A percentile compares a stretch with the other conserved stretches of the same genome.
These are phyloP conservation scores for Colletotrichum paranaense DNA, from an alignment of 2,329 filamentous ascomycete genomes.

Conservation along the genomic window DNA sequence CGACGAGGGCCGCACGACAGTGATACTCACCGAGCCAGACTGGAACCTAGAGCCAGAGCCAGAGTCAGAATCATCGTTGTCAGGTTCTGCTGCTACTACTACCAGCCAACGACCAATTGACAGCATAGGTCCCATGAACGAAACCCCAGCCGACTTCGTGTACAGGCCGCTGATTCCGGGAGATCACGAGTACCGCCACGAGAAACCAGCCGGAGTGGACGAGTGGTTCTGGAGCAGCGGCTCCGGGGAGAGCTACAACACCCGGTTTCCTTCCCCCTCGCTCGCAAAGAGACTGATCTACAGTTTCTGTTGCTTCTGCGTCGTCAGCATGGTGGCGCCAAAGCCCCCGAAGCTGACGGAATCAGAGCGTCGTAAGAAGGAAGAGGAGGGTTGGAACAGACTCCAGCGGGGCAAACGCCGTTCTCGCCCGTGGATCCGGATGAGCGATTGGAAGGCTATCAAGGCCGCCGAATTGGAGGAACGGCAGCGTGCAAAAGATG, in stretches of 20 bases:
- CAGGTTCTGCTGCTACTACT: not conserved
- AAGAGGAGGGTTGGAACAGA: not conserved
- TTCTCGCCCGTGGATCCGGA: not conserved
- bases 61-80: not conserved
- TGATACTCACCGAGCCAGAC: not conserved
- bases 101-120: not conserved
- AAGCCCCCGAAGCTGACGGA: not conserved
- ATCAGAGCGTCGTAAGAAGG: not conserved
- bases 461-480: too few species aligned
- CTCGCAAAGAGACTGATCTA: not conserved
- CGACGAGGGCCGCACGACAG: not conserved
- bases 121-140: not conserved
- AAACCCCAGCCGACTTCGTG: slow-evolving; percentile 3
- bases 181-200: too few species aligned
- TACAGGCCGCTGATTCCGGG: not conserved
- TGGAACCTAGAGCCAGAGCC: not conserved
- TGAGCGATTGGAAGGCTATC: too few species aligned
- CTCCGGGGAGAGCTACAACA: not conserved
- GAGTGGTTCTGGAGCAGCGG: not conserved
- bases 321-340: not conserved
- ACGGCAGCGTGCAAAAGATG: too few species aligned
- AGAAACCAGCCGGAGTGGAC: not conserved
- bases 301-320: not conserved
- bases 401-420: not conserved
- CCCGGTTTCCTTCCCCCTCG: not conserved